Evolutionary conservation across 169 alveolate species (phyloP).

Genomic region (Condylostoma magnum): DNA sequence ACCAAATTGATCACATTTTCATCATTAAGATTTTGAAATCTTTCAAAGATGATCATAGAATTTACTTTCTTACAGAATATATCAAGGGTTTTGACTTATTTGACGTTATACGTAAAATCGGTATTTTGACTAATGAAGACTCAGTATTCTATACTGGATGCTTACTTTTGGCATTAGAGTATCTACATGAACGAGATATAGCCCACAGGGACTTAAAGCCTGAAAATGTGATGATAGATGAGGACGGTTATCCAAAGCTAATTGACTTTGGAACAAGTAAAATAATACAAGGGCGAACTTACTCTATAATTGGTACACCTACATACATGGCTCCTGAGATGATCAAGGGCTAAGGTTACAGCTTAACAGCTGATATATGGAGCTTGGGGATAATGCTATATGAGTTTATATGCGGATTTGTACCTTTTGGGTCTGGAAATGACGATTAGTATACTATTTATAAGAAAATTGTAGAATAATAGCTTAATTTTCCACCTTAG

Average conservation of each 20-base stretch:
- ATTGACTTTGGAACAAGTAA: conserved; percentile 69
- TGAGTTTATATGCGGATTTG: conserved; percentile 76
- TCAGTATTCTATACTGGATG: conserved; percentile 52
- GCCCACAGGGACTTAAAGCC: conserved; percentile 76
- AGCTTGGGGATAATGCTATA: conserved; percentile 74
- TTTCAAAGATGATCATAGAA: conserved; percentile 83
- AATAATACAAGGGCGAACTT: conserved; percentile 40
- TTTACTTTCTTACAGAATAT: conserved; percentile 78
- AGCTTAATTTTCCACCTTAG: conserved; percentile 59
- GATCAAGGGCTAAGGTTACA: conserved; percentile 67
- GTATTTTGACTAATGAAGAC: conserved; percentile 37
- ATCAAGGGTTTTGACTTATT: conserved; percentile 63
- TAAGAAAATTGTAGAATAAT: conserved; percentile 78
- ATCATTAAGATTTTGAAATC: conserved; percentile 90
- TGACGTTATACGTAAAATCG: conserved; percentile 47
- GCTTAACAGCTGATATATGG: conserved; percentile 79
- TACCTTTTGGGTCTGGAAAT: conserved; percentile 78
- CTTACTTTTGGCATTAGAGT: conserved; percentile 40
- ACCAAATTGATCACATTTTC: conserved; percentile 94
- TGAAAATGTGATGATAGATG: conserved; percentile 69
- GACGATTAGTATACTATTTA: conserved; percentile 65
- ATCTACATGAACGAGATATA: conserved; percentile 49
- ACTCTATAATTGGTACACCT: conserved; percentile 67
- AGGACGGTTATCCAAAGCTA: conserved; percentile 54
- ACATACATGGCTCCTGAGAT: conserved; percentile 70